phyloP scores from a whole-genome alignment of 2,329 filamentous ascomycete species.

The Sclerotinia sclerotiorum region DNA sequence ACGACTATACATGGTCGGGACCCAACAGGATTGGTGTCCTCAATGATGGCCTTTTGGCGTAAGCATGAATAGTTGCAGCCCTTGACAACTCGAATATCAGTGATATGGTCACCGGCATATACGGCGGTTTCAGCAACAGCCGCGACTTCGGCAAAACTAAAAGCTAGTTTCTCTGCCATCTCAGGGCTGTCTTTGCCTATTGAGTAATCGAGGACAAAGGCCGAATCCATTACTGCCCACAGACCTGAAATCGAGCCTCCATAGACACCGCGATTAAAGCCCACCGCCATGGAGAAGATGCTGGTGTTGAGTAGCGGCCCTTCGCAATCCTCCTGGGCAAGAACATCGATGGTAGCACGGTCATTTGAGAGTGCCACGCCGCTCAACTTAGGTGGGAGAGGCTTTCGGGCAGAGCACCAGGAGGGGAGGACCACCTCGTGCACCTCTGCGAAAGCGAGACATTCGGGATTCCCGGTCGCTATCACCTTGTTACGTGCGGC shows the following conservation, averaged over 20 bases:
- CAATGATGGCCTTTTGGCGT: slow-evolving; percentile 1
- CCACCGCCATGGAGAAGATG: not conserved
- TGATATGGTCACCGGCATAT: slow-evolving; percentile 1
- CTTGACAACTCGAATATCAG: slow-evolving; percentile 4
- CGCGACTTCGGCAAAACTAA: not conserved
- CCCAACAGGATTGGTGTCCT: not conserved
- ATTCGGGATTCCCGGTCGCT: not conserved
- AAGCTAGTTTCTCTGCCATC: not conserved
- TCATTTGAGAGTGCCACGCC: slow-evolving; percentile 3
- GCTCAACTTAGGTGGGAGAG: slow-evolving; percentile 11
- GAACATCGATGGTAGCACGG: not conserved
- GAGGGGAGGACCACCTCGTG: not conserved
- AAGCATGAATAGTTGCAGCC: slow-evolving; percentile 16
- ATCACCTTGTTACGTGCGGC: not conserved
- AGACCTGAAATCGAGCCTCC: not conserved
- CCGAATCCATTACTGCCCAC: slow-evolving; percentile 13
- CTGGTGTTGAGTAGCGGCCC: slow-evolving; percentile 13
- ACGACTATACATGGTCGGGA: slow-evolving; percentile 6
- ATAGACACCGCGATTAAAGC: slow-evolving; percentile 1
- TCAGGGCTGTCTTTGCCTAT: slow-evolving; percentile 1
- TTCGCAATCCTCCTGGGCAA: not conserved
- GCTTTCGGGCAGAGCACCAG: not conserved
- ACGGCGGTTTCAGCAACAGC: not conserved
- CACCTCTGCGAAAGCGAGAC: not conserved
- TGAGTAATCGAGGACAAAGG: slow-evolving; percentile 5